These are phyloP conservation scores for Spathaspora boniae DNA, from an alignment of 805 yeast genomes.

Conservation along the genomic window DNA sequence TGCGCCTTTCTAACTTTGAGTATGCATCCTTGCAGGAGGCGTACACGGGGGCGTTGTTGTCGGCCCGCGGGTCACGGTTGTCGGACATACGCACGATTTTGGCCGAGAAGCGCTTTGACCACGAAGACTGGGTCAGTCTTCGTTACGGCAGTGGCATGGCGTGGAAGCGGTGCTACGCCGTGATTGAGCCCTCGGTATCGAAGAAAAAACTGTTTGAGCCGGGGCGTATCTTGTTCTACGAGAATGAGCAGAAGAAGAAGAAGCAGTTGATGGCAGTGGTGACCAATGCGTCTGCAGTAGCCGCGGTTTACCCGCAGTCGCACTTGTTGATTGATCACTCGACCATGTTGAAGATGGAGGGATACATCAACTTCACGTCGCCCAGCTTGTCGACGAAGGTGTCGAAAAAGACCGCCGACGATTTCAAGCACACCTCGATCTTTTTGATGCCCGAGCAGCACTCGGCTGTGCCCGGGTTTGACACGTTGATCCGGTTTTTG, in stretches of 20 bases:
- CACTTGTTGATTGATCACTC: conserved; percentile 77
- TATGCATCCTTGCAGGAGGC: conserved; percentile 86
- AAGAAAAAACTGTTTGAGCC: conserved; percentile 45
- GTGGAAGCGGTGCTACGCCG: conserved; percentile 93
- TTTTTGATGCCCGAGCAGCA: conserved; percentile 45
- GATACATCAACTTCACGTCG: conserved; percentile 59
- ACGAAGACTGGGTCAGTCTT: conserved; percentile 93
- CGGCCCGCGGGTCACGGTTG: conserved; percentile 85
- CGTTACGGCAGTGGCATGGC: conserved; percentile 98
- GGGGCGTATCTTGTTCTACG: conserved; percentile 79
- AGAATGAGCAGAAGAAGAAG: conserved; percentile 73
- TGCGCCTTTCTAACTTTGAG: conserved; percentile 78
- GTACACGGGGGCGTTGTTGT: conserved; percentile 89
- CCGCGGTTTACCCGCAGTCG: conserved; percentile 91
- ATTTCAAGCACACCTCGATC: conserved; percentile 38
- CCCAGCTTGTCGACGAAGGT: conserved; percentile 32
- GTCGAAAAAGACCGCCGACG: conserved; percentile 27
- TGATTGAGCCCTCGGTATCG: conserved; percentile 65
- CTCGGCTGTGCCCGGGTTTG: conserved; percentile 46
- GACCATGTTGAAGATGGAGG: conserved; percentile 87
- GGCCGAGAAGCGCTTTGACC: conserved; percentile 79
- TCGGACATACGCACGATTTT: conserved; percentile 84
- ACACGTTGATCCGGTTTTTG: conserved; percentile 43
- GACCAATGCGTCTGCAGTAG: conserved; percentile 62
- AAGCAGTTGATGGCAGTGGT: conserved; percentile 75